A percentile compares a stretch with the other conserved stretches of the same genome.
These are phyloP conservation scores for Hypoxylon crocopeplum DNA, from an alignment of 495 filamentous ascomycete genomes.

Conservation along the genomic window DNA sequence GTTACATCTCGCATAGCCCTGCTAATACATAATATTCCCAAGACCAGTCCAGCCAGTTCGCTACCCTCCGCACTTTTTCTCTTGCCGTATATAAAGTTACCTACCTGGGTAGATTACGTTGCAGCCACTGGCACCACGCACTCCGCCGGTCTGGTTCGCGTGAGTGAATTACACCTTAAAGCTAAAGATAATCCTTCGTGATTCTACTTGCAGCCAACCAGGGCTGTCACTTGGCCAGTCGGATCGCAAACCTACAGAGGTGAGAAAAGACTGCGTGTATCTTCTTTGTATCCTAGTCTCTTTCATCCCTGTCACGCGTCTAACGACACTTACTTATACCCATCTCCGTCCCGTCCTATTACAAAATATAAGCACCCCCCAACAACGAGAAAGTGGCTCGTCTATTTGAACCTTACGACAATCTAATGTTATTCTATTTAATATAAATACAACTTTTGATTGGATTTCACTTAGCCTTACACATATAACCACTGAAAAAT, in stretches of 20 bases:
- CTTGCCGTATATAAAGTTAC: not conserved
- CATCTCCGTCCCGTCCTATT: slow-evolving; percentile 1
- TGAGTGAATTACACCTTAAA: slow-evolving; percentile 32
- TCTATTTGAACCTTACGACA: no score
- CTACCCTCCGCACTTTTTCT: slow-evolving; percentile 8
- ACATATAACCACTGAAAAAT: not conserved
- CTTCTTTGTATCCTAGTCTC: slow-evolving; percentile 20
- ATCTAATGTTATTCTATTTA: no score
- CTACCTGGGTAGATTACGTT: slow-evolving; percentile 7
- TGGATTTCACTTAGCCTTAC: no score
- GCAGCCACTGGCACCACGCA: slow-evolving; percentile 20
- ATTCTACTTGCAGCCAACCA: slow-evolving; percentile 19
- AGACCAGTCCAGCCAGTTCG: slow-evolving; percentile 14
- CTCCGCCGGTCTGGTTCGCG: slow-evolving; percentile 9
- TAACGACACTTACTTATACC: slow-evolving; percentile 18
- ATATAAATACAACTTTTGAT: no score
- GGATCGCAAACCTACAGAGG: slow-evolving; percentile 17
- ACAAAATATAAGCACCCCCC: slow-evolving; percentile 1
- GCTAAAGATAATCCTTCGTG: slow-evolving; percentile 16
- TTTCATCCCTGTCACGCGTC: slow-evolving; percentile 30
- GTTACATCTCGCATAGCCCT: slow-evolving; percentile 2
- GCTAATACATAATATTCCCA: not conserved
- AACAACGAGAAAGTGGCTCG: slow-evolving; percentile 1
- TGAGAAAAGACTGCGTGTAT: slow-evolving; percentile 17
- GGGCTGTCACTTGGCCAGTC: slow-evolving; percentile 9